Base-by-base conservation (phyloP, 148 eudicot species). In the Heliosperma pusillum region DNA sequence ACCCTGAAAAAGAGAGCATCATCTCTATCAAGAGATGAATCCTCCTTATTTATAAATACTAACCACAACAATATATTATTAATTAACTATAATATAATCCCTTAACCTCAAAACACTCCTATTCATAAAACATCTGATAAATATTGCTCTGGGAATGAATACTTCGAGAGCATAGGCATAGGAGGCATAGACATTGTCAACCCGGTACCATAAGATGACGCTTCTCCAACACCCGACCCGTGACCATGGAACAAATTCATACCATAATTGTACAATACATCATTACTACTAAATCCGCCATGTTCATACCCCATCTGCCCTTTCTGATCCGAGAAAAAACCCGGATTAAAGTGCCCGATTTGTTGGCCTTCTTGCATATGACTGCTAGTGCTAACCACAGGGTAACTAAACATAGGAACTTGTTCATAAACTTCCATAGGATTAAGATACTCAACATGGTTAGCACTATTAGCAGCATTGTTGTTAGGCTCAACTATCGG, bases 181-280 rank as follows among this genome's bases (percentile, higher is more conserved):
- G 77, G 29, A 13, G 53, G 53, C 81, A 29, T 47, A 45, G 77
- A 45, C 81, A 74, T 67, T n/a, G 78, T 74, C 56, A 80, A 50
- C 19, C 22, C 66, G 13, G 59, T 74, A 30, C 12, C 62, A 65
- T 33, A 36, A 1, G 81, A 61, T 30, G 74, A 29, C 8, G 5
- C 4, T 13, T 22, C 65, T 0, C 56, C 78, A 52, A 17, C 40
- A 56, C 33, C 71, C 5, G 47, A 24, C 15, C 78, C 52, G 29
- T 79, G 78, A 69, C 74, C 70, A 52, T 70, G 63, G 52, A 47
- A 74, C 1, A 60, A 25, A 56, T 69, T 69, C 78, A 69, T 79
- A 24, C 59, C 74, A 77, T 74, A 74, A 33, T 74, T 79, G 82
- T 68, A 74, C 70, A 69, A 17, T 1, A 79, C 68, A 60, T 19